Percentiles rank a stretch among this genome's conserved stretches.
Conservation (phyloP, 306 rosid species). For the Castanea mollissima region DNA sequence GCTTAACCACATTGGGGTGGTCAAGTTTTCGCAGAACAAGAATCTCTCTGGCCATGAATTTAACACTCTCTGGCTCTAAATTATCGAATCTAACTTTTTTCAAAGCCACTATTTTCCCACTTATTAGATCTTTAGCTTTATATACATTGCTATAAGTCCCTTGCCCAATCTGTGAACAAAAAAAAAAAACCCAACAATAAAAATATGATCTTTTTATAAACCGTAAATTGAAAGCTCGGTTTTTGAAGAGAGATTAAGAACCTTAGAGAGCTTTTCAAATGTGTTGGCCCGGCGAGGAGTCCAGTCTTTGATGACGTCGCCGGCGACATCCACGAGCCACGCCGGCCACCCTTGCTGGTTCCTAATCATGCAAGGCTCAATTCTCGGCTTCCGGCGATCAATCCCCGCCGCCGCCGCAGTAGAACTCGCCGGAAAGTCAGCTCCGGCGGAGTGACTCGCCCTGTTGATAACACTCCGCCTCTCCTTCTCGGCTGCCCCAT, state of each 20-base stretch:
- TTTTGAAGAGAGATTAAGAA: constrained; percentile 14
- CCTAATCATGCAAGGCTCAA: constrained; percentile 32
- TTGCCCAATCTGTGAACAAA: constrained; percentile 74
- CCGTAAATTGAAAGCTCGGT: not conserved
- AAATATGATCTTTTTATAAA: not conserved
- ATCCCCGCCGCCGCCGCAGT: constrained; percentile 36
- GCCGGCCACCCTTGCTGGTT: constrained; percentile 92
- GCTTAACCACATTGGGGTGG: constrained; percentile 96
- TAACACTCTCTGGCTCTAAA: constrained; percentile 96
- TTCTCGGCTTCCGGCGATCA: constrained; percentile 46
- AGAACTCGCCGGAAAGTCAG: constrained; percentile 39
- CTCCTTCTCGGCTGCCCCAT: constrained; percentile 17
- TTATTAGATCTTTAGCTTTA: constrained; percentile 79
- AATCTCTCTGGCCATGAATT: constrained; percentile 99
- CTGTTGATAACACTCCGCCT: constrained; percentile 3
- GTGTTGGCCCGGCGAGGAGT: constrained; percentile 93
- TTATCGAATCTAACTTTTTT: constrained; percentile 95
- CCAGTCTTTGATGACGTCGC: constrained; percentile 92
- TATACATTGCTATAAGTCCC: constrained; percentile 99
- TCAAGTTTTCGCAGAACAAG: constrained; percentile 82
- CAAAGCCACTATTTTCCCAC: constrained; percentile 79
- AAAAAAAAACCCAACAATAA: constrained; percentile 2
- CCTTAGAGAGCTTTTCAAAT: constrained; percentile 94
- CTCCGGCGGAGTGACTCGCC: constrained; percentile 45
- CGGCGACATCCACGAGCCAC: constrained; percentile 88